These are phyloP conservation scores for Vinca major DNA, from an alignment of 305 asterid genomes.

Conservation along the genomic window DNA sequence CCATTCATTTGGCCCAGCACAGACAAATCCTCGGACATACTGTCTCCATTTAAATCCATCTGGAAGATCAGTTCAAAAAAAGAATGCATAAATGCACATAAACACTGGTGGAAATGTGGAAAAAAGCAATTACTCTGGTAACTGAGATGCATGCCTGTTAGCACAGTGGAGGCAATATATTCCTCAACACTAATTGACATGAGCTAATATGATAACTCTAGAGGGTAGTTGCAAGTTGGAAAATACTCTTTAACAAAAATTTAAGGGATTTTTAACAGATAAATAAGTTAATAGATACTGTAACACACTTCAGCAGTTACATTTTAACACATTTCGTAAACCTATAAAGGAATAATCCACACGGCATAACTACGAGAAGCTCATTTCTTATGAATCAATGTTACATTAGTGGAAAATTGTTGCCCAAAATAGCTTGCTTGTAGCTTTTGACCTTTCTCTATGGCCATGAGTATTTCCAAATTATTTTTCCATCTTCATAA, in stretches of 20 bases:
- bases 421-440: background rate
- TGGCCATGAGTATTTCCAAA: background rate
- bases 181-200: background rate
- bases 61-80: constrained; percentile 19
- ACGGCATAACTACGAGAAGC: too few species aligned
- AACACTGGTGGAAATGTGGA: background rate
- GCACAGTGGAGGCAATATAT: background rate
- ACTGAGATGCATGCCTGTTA: background rate
- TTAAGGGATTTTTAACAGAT: background rate
- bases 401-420: background rate
- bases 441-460: background rate
- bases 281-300: background rate
- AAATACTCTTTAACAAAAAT: background rate
- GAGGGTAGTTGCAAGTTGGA: background rate
- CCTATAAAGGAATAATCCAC: too few species aligned
- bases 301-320: too few species aligned
- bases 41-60: constrained; percentile 43
- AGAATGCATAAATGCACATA: background rate
- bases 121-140: constrained; percentile 6
- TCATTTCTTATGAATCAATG: background rate
- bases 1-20: constrained; percentile 19
- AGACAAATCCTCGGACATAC: constrained; percentile 33
- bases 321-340: background rate
- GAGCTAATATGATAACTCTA: too few species aligned
- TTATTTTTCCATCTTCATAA: background rate